Evolutionary conservation across 169 alveolate genomes (phyloP).

Genomic region (Besnoitia besnoiti): DNA sequence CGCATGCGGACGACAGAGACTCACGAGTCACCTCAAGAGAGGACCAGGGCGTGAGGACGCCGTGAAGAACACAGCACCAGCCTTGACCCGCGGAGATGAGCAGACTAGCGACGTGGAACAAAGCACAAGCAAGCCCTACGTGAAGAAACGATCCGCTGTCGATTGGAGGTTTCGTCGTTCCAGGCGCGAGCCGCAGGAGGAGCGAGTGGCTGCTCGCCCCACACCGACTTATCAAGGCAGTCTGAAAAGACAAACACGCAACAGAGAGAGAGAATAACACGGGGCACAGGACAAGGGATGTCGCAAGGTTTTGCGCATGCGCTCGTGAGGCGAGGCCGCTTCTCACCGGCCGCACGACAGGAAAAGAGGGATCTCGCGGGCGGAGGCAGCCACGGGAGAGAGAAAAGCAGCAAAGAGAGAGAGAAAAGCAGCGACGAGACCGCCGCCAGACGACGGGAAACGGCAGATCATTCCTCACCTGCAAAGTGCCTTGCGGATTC

Average conservation of each 20-base stretch:
- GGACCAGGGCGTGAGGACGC: background rate
- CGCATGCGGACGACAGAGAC: too few species aligned
- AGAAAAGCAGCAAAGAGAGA: slow-evolving; percentile 10
- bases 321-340: too few species aligned
- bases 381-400: too few species aligned
- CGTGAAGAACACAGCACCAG: background rate
- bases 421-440: background rate
- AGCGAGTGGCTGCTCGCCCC: slow-evolving; percentile 17
- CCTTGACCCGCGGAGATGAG: too few species aligned
- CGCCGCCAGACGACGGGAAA: background rate
- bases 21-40: background rate
- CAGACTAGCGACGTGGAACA: too few species aligned
- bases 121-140: background rate
- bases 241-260: background rate
- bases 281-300: too few species aligned
- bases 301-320: too few species aligned
- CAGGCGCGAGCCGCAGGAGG: slow-evolving; percentile 17
- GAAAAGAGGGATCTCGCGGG: too few species aligned
- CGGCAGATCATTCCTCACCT: background rate
- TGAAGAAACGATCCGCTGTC: slow-evolving; percentile 7
- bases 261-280: background rate
- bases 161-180: background rate
- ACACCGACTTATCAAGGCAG: slow-evolving; percentile 19
- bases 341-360: too few species aligned
- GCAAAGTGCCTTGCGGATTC: background rate